Conservation (phyloP, 2,329 filamentous ascomycete genomes). For the Mycosphaerella arachidis region DNA sequence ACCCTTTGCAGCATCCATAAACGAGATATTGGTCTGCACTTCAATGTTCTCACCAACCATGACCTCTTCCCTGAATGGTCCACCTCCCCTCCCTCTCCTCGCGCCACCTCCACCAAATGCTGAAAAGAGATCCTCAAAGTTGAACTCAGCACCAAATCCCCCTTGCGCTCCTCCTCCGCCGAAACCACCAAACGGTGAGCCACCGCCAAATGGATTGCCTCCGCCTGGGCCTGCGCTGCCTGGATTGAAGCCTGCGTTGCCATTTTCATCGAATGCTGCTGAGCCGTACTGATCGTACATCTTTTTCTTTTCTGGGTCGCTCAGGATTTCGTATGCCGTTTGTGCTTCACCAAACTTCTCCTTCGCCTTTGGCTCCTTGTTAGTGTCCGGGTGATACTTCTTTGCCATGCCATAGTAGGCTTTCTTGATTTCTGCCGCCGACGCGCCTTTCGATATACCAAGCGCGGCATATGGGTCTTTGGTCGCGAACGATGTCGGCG, state of each 20-base stretch:
- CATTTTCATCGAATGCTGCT: slow-evolving; percentile 62
- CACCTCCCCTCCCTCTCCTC: slow-evolving; percentile 51
- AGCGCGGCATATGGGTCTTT: slow-evolving; percentile 83
- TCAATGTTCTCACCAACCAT: slow-evolving; percentile 95
- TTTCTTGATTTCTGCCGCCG: slow-evolving; percentile 88
- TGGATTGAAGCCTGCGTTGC: slow-evolving; percentile 67
- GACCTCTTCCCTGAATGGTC: slow-evolving; percentile 73
- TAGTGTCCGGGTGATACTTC: slow-evolving; percentile 96
- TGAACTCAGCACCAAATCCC: slow-evolving; percentile 62
- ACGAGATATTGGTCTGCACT: slow-evolving; percentile 85
- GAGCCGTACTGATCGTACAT: slow-evolving; percentile 88
- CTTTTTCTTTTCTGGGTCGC: slow-evolving; percentile 87
- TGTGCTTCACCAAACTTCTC: slow-evolving; percentile 93
- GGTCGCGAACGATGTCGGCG: slow-evolving; percentile 47
- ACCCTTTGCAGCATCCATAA: slow-evolving; percentile 94
- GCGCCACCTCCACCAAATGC: slow-evolving; percentile 66
- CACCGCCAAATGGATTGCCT: slow-evolving; percentile 60
- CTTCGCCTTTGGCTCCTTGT: slow-evolving; percentile 90
- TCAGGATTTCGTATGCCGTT: slow-evolving; percentile 86
- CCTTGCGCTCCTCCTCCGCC: slow-evolving; percentile 49
- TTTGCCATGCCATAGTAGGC: slow-evolving; percentile 97
- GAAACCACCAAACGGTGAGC: slow-evolving; percentile 41
- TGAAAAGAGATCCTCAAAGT: slow-evolving; percentile 92
- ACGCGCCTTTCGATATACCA: slow-evolving; percentile 77
- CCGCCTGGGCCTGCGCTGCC: slow-evolving; percentile 57